Percentiles rank a stretch among this genome's conserved stretches.
Conservation (phyloP, 2,329 filamentous ascomycete species). For the Alternaria metachromatica region DNA sequence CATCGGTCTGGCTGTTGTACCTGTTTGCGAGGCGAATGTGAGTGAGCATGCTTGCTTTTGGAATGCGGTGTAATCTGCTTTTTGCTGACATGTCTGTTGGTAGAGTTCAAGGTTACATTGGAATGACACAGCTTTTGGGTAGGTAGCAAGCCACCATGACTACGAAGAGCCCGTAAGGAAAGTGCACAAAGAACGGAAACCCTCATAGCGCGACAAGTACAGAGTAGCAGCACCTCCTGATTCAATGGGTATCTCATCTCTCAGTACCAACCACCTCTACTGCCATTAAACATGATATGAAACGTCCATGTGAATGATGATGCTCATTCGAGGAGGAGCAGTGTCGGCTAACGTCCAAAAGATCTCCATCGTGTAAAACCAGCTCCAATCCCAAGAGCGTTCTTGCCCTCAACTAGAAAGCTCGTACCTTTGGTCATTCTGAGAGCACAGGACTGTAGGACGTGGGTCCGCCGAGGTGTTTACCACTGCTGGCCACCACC, state of each 20-base stretch:
- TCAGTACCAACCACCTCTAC: constrained; percentile 44
- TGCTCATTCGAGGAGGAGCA: constrained; percentile 33
- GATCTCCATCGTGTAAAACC: constrained; percentile 13
- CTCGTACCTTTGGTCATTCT: constrained; percentile 12
- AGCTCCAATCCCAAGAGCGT: constrained; percentile 12
- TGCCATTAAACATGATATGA: constrained; percentile 31
- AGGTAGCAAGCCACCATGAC: constrained; percentile 10
- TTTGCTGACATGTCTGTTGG: neutral
- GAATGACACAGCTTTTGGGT: constrained; percentile 17
- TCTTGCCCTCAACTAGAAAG: constrained; percentile 14
- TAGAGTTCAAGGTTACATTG: neutral
- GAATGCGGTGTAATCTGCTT: neutral
- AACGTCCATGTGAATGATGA: constrained; percentile 33
- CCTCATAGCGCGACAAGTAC: constrained; percentile 33
- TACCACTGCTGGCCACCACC: constrained; percentile 47
- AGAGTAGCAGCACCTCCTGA: constrained; percentile 45
- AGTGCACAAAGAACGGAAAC: constrained; percentile 28
- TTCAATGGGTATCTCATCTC: constrained; percentile 51
- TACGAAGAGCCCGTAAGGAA: constrained; percentile 21
- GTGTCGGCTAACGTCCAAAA: constrained; percentile 32
- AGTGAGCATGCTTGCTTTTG: neutral
- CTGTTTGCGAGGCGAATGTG: neutral
- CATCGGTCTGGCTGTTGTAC: neutral
- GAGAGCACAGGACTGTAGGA: constrained; percentile 18
- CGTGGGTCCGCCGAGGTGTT: constrained; percentile 13